Evolutionary conservation across 768 basidiomycete genomes (phyloP).

Genomic region (Lepiota brunneoincarnata): DNA sequence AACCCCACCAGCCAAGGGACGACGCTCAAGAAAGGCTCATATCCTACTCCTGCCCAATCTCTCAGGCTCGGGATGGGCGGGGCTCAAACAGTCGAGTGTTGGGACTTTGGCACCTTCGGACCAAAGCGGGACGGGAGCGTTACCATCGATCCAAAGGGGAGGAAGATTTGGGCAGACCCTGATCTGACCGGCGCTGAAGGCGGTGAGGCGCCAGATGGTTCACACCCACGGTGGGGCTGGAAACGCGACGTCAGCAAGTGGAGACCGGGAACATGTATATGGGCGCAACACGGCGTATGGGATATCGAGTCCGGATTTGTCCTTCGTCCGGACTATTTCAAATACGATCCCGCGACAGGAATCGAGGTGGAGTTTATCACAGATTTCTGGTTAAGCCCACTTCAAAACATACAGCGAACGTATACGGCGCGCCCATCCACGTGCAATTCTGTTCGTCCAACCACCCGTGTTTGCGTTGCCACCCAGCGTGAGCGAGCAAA

Average conservation of each 20-base stretch:
- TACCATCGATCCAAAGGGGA: slow-evolving; percentile 82
- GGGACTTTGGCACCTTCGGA: slow-evolving; percentile 77
- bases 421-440: slow-evolving; percentile 69
- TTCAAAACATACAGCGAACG: slow-evolving; percentile 52
- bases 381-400: slow-evolving; percentile 81
- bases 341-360: slow-evolving; percentile 36
- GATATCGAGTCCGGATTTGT: slow-evolving; percentile 67
- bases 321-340: slow-evolving; percentile 77
- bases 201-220: slow-evolving; percentile 39
- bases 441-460: slow-evolving; percentile 87
- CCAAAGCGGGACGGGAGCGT: slow-evolving; percentile 71
- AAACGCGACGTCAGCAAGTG: slow-evolving; percentile 60
- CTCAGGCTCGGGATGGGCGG: slow-evolving; percentile 88
- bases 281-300: slow-evolving; percentile 93
- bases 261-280: slow-evolving; percentile 76
- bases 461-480: slow-evolving; percentile 88
- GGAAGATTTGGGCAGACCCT: slow-evolving; percentile 73
- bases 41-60: slow-evolving; percentile 83
- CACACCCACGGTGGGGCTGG: slow-evolving; percentile 81
- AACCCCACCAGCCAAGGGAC: slow-evolving; percentile 69
- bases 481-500: slow-evolving; percentile 53
- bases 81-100: slow-evolving; percentile 78
- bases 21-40: slow-evolving; percentile 80
- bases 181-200: slow-evolving; percentile 10
- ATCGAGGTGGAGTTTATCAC: slow-evolving; percentile 62